Evolutionary conservation across 768 basidiomycete species (phyloP).

Genomic region (Lactifluus hygrophoroides): DNA sequence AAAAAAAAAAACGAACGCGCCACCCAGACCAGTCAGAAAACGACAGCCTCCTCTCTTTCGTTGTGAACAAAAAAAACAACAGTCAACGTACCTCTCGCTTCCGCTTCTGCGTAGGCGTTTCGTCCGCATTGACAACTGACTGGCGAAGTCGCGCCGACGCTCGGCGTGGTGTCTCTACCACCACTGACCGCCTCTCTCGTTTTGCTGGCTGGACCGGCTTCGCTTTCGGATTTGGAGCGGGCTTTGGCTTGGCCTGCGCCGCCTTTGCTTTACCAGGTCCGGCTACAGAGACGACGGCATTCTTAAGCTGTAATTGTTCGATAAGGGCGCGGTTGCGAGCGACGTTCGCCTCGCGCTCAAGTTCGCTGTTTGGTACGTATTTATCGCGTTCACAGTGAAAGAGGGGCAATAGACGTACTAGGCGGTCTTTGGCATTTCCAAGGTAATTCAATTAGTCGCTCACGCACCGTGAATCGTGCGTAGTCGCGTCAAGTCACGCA

Average conservation of each 20-base stretch:
- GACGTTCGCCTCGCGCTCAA: slow-evolving; percentile 73
- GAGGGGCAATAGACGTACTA: slow-evolving; percentile 13
- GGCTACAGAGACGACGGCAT: slow-evolving; percentile 42
- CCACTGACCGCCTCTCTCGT: slow-evolving; percentile 35
- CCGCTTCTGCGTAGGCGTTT: slow-evolving; percentile 53
- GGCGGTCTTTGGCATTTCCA: slow-evolving; percentile 18
- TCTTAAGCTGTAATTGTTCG: slow-evolving; percentile 59
- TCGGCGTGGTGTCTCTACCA: slow-evolving; percentile 44
- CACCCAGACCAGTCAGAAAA: neutral
- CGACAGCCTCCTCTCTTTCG: too few species aligned
- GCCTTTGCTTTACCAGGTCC: slow-evolving; percentile 28
- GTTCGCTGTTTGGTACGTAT: slow-evolving; percentile 36
- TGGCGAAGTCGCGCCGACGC: slow-evolving; percentile 54
- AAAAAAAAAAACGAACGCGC: neutral
- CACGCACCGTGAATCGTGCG: neutral
- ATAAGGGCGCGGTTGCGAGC: slow-evolving; percentile 71
- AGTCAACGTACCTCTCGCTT: slow-evolving; percentile 59
- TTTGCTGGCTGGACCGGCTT: slow-evolving; percentile 58
- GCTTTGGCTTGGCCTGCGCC: slow-evolving; percentile 16
- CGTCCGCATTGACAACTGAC: slow-evolving; percentile 49
- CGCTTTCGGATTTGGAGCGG: slow-evolving; percentile 33
- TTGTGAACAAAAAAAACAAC: neutral
- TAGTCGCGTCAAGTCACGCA: slow-evolving; percentile 12
- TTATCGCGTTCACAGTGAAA: neutral
- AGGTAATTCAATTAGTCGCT: neutral